Evolutionary conservation across 768 basidiomycete species (phyloP), one percentile per base, ranked within the genome.

Genomic region (Guyanaporus albipodus): DNA sequence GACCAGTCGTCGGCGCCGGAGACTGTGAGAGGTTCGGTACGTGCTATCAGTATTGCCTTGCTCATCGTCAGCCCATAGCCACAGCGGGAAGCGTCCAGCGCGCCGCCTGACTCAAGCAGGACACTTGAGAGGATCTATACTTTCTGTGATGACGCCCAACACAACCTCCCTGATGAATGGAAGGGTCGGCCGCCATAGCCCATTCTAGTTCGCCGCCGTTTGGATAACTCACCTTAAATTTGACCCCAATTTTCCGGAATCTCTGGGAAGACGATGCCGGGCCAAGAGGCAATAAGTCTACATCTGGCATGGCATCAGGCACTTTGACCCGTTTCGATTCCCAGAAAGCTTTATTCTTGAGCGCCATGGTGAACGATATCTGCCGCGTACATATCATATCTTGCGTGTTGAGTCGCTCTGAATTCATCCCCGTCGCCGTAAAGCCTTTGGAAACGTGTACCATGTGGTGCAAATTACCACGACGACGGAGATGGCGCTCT

Each of bases 221-320:
- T 18, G 22, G n/a, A 24, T 43, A 26, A 39, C 31, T 33, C 26
- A 19, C 29, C 37, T 24, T 14, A 17, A 8, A n/a, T 35, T 35
- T 12, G 14, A 19, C 10, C 18, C 10, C 11, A 5, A 29, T 15
- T 7, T 36, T 15, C 17, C n/a, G 9, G 22, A 8, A 18, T 37
- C 12, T 24, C 21, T 28, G 9, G 12, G 19, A n/a, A 17, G 28
- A 21, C 27, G 17, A 34, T 6, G 18, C 10, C 12, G 27, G 6
- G 1, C 7, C 4, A 40, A 15, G 19, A 12, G 31, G 23, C 7
- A 40, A 27, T 44, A 32, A 31, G 22, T 26, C 28, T 29, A 33
- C 34, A 49, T 49, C 37, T n/a, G 9, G 50, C 11, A 31, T 23
- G 7, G 28, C 8, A 19, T 12, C 45, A 46, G 40, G 37, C 18